A percentile compares a stretch with the other conserved stretches of the same genome.
These are phyloP conservation scores for Russula brevipes DNA, from an alignment of 768 basidiomycete genomes.

Conservation along the genomic window DNA sequence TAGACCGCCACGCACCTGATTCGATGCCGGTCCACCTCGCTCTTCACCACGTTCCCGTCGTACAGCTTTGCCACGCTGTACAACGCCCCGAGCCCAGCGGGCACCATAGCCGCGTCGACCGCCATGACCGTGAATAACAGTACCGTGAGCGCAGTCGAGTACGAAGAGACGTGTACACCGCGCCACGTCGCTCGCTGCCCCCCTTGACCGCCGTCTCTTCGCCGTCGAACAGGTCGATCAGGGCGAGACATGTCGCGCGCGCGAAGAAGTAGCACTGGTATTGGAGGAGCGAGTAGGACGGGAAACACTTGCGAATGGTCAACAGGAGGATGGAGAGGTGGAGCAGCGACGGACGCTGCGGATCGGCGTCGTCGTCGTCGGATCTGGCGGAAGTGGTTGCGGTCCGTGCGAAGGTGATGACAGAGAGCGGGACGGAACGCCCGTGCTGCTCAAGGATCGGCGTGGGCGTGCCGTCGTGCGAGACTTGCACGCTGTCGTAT, in stretches of 20 bases:
- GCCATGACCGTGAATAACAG: constrained; percentile 23
- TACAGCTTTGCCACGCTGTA: constrained; percentile 20
- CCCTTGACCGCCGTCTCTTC: constrained; percentile 9
- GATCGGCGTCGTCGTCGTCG: neutral
- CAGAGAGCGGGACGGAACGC: constrained; percentile 12
- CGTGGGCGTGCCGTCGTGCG: constrained; percentile 20
- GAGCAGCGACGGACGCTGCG: constrained; percentile 12
- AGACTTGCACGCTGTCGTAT: constrained; percentile 23
- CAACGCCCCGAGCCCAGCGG: constrained; percentile 21
- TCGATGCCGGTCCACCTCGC: constrained; percentile 11
- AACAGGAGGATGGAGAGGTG: constrained; percentile 24
- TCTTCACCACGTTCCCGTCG: constrained; percentile 19
- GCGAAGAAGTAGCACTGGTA: constrained; percentile 27
- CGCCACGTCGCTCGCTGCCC: constrained; percentile 20
- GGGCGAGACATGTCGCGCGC: constrained; percentile 17
- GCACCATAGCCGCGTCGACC: constrained; percentile 15
- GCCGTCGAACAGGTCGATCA: constrained; percentile 14
- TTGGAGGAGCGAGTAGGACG: constrained; percentile 21
- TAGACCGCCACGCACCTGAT: constrained; percentile 17
- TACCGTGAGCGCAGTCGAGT: constrained; percentile 16
- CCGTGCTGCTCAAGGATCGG: constrained; percentile 16
- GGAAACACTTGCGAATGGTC: constrained; percentile 21
- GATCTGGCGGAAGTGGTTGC: neutral
- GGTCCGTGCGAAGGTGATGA: neutral
- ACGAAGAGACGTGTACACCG: constrained; percentile 22